Evolutionary conservation across 768 basidiomycete genomes (phyloP), one percentile per base, ranked within the genome.

Genomic region (Boletus subparvulus): DNA sequence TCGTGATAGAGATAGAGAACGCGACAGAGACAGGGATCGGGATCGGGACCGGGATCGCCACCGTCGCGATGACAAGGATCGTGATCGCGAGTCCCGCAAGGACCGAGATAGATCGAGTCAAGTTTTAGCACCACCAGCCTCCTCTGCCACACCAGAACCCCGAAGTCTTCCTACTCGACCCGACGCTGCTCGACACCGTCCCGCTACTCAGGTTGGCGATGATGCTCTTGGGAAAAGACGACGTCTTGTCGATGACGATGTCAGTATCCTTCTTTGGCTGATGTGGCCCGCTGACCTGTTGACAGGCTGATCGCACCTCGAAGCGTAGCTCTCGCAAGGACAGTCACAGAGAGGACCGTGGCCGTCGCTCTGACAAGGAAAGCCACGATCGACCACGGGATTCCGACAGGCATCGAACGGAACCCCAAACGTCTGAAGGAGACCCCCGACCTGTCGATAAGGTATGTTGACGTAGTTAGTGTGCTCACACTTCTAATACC

Each of bases 281-380:
- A 47, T 48, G 46, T 54, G 35, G 37, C 46, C 24, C 39, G 50
- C 60, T 56, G 64, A 68, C 52, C 17, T 26, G 47, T 41, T 55
- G 48, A 40, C 67, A 91, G 88, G 73, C 83, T 58, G 90, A 92
- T 50, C 83, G 90, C 61, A 79, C 80, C 35, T 81, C 85, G n/a
- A 92, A 92, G 70, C 86, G 90, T n/a, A 82, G 83, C 56, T 87
- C 90, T 55, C 84, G 90, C 47, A 89, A 88, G 67, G 89, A 91
- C 3, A 73, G 82, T 32, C 87, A 90, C 65, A 83, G 89, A 47
- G 90, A 92, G 53, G 90, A 92, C 39, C 80, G 89, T 36, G 75
- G 74, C 59, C 83, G 89, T 28, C 83, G 89, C 50, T 74, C 77
- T 13, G 90, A 90, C 43, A 89, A 89, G 68, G 88, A 90, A 45